Evolutionary conservation across 169 alveolate species (phyloP), one percentile per base, ranked within the genome.

Genomic region (Perkinsus chesapeaki): DNA sequence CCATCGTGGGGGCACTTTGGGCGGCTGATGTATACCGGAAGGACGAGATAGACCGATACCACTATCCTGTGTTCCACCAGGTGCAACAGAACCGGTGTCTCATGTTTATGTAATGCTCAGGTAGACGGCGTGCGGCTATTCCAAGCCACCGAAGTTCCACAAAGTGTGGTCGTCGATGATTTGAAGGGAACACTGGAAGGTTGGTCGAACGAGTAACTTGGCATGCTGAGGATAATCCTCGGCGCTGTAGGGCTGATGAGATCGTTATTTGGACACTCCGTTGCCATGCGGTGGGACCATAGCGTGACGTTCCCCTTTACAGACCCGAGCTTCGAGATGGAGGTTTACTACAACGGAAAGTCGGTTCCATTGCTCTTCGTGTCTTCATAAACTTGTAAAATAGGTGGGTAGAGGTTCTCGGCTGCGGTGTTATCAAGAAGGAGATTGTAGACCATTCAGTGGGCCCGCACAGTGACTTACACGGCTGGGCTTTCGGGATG

Each of bases 401-500:
- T 16, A 43, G 60, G 60, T 43, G 60, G 60, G 91, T 97, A 34
- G 98, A 97, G 92, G 96, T 96, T 20, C 96, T 97, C n/a, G 98
- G 98, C 19, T 96, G 97, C 94, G 98, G 98, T 16, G 98, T 95
- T 38, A 95, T 96, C 91, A 96, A 96, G 94, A 93, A 93, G 36
- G 93, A 96, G 39, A 96, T 97, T 19, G 91, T 97, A 96, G 39
- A 91, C 39, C 96, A 93, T 60, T 94, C 97, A 0, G 16, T 5
- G 31, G 95, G 96, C 90, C 95, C 95, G 91, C 91, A 93, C 43
- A 43, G 92, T 0, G 93, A 94, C 37, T 94, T 92, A 73, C 96
- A 95, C 10, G 98, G 98, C 39, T 97, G 98, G 98, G 98, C 98
- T 10, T 96, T 96, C 91, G 98, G 98, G 12, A 73, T 97, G 90